phyloP scores from a whole-genome alignment of 371 early-diverging fungal genomes.

The Rhizopus delemar region DNA sequence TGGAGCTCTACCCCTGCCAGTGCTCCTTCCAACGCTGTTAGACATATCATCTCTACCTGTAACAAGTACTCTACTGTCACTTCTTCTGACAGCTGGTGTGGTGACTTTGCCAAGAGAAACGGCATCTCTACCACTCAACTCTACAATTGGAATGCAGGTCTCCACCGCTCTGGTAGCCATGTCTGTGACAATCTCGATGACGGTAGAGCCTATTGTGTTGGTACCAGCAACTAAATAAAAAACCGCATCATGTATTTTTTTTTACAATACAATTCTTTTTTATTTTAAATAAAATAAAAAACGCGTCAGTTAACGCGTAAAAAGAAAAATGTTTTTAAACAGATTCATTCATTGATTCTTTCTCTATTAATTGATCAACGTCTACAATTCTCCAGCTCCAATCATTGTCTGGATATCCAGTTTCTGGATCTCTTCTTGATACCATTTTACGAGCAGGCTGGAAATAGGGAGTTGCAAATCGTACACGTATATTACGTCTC shows the following conservation, averaged over 20 bases:
- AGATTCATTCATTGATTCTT: conserved; percentile 44
- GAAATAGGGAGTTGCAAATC: conserved; percentile 63
- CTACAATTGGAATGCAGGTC: conserved; percentile 36
- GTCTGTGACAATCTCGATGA: conserved; percentile 41
- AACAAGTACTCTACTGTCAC: conserved; percentile 34
- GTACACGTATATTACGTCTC: conserved; percentile 50
- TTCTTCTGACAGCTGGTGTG: conserved; percentile 24
- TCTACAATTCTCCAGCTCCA: conserved; percentile 63
- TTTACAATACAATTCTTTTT: conserved; percentile 6
- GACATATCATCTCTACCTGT: conserved; percentile 36
- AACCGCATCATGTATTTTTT: neutral
- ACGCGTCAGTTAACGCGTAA: neutral
- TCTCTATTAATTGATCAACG: conserved; percentile 60
- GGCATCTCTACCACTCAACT: conserved; percentile 23
- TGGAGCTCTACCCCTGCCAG: conserved; percentile 31
- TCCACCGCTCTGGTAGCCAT: conserved; percentile 33
- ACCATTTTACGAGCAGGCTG: conserved; percentile 57
- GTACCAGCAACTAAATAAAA: conserved; percentile 13
- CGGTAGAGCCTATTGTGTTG: conserved; percentile 41
- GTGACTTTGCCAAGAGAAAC: conserved; percentile 28
- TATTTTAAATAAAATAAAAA: conserved; percentile 7
- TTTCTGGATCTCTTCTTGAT: conserved; percentile 47
- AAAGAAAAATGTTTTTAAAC: neutral
- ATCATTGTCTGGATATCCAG: conserved; percentile 54
- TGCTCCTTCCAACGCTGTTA: conserved; percentile 32